Evolutionary conservation across 1,284 basidiomycete species (phyloP).

Genomic region (Sanguinoderma infundibulare): DNA sequence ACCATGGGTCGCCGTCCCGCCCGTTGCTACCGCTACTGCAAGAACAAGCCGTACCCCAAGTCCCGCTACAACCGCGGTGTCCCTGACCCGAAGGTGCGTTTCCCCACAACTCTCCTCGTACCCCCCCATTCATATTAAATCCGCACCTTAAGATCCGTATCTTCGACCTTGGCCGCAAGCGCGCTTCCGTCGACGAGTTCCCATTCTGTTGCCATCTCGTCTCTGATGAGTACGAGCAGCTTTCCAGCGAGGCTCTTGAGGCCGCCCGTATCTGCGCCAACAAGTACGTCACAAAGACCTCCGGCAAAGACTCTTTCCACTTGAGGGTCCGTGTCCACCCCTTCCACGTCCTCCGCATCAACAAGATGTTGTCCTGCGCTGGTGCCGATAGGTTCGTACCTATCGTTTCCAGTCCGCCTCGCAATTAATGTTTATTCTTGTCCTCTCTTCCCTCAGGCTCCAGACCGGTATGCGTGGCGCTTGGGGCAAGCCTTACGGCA

Average conservation of each 20-base stretch:
- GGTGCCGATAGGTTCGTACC: conserved; percentile 88
- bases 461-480: conserved; percentile 99
- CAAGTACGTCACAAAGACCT: conserved; percentile 99
- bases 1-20: conserved; percentile 94
- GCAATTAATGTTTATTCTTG: neutral
- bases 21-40: conserved; percentile 97
- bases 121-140: too few species aligned
- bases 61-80: conserved; percentile 99
- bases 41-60: conserved; percentile 97
- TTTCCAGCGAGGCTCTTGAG: conserved; percentile 96
- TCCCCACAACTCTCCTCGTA: too few species aligned
- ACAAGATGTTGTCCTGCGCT: conserved; percentile 99
- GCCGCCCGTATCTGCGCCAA: conserved; percentile 99
- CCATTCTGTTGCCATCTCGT: conserved; percentile 96
- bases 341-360: conserved; percentile 99
- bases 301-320: conserved; percentile 99
- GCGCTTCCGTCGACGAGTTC: conserved; percentile 96
- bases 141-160: conserved; percentile 73
- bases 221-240: conserved; percentile 98
- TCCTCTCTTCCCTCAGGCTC: conserved; percentile 53
- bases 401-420: neutral
- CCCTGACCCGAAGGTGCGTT: conserved; percentile 83
- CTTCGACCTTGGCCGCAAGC: conserved; percentile 95
- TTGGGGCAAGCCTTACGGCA: conserved; percentile 99
- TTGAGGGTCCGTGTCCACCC: conserved; percentile 97